Evolutionary conservation across 2,329 filamentous ascomycete species (phyloP).

Genomic region (Penicillium sp.): DNA sequence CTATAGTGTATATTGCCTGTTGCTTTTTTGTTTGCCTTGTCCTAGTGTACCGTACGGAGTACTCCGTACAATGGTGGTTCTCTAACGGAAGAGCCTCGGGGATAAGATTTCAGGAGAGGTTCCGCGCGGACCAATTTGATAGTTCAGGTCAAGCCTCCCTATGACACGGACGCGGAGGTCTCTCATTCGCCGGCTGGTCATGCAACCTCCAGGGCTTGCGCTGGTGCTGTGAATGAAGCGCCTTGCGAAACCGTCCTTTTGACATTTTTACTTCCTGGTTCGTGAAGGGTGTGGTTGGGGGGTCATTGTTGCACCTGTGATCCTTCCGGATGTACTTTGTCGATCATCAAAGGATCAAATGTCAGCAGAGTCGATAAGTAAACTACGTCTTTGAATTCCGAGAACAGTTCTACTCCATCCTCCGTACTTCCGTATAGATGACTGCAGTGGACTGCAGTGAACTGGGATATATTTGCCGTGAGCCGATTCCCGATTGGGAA

Average conservation of each 20-base stretch:
- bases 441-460: neutral
- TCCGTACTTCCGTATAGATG: neutral
- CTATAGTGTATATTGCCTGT: neutral
- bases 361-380: slow-evolving; percentile 3
- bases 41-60: neutral
- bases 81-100: neutral
- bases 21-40: neutral
- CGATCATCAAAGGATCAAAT: slow-evolving; percentile 2
- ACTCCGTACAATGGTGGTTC: neutral
- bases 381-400: neutral
- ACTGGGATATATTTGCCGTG: neutral
- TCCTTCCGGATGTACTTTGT: slow-evolving; percentile 12
- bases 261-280: slow-evolving; percentile 2
- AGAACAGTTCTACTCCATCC: neutral
- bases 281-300: neutral
- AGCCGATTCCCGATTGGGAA: slow-evolving; percentile 18
- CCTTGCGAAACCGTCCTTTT: slow-evolving; percentile 16
- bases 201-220: slow-evolving; percentile 13
- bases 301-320: slow-evolving; percentile 22
- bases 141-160: slow-evolving; percentile 15
- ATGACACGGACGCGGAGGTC: slow-evolving; percentile 1
- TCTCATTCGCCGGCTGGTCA: slow-evolving; percentile 20
- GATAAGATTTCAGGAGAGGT: slow-evolving; percentile 19
- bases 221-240: slow-evolving; percentile 13
- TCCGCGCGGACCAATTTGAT: slow-evolving; percentile 22